Conservation (phyloP, 78 protist species). For the Chrysochromulina tobinii region DNA sequence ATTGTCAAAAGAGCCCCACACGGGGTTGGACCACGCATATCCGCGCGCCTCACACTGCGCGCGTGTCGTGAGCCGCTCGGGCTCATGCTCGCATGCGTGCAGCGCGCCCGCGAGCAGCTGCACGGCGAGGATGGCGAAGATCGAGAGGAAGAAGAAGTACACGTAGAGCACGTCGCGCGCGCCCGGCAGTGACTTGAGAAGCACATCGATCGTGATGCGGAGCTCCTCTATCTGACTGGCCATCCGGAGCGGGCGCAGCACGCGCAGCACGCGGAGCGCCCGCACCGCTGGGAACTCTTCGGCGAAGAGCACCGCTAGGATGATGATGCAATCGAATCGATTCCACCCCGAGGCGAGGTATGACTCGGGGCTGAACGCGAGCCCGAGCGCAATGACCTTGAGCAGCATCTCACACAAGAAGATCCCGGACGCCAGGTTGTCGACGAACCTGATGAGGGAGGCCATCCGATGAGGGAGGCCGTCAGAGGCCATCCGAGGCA, state of each 20-base stretch:
- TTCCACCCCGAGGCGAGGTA: neutral
- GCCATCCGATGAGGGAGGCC: too few relatives aligned
- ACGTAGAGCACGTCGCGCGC: neutral
- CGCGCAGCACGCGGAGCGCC: neutral
- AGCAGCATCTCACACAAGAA: too few relatives aligned
- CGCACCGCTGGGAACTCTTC: too few relatives aligned
- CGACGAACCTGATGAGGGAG: too few relatives aligned
- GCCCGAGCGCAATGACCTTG: neutral
- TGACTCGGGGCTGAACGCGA: neutral
- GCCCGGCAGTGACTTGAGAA: neutral
- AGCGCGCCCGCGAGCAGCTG: constrained; percentile 39
- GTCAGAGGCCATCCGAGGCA: too few relatives aligned
- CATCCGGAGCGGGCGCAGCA: constrained; percentile 32
- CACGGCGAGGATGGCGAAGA: constrained; percentile 50
- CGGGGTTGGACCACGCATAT: neutral
- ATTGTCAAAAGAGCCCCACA: neutral
- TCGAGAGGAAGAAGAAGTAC: neutral
- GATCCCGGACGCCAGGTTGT: too few relatives aligned
- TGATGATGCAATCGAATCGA: neutral
- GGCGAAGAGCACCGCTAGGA: neutral
- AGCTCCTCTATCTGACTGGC: neutral
- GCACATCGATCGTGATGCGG: neutral
- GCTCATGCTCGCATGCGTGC: neutral
- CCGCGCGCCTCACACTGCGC: too few relatives aligned
- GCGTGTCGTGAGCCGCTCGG: too few relatives aligned